Evolutionary conservation across 2,329 filamentous ascomycete species (phyloP).

Genomic region (Lecanicillium sp.): DNA sequence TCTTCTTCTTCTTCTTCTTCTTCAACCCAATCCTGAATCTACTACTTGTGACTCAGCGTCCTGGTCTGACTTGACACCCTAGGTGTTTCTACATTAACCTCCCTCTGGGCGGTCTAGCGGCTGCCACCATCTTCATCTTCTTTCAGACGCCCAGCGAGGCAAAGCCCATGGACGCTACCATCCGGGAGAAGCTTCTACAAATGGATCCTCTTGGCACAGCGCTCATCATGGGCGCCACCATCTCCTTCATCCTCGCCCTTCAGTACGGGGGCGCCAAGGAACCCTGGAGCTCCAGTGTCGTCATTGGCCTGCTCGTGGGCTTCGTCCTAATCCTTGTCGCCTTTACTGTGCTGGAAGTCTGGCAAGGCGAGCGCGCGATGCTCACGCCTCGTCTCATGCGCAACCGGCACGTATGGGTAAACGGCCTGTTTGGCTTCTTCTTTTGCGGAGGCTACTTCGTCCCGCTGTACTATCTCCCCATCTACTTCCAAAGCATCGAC

Average conservation of each 20-base stretch:
- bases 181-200: constrained; percentile 34
- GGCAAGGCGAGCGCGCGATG: constrained; percentile 34
- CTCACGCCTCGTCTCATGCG: constrained; percentile 28
- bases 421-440: constrained; percentile 30
- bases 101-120: constrained; percentile 20
- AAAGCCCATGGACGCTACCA: constrained; percentile 22
- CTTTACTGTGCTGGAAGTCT: constrained; percentile 29
- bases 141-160: constrained; percentile 29
- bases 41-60: too few species aligned
- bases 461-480: constrained; percentile 34
- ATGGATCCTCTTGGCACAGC: constrained; percentile 27
- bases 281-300: constrained; percentile 29
- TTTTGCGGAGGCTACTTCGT: constrained; percentile 31
- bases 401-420: constrained; percentile 25
- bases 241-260: constrained; percentile 41
- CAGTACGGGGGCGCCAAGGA: constrained; percentile 36
- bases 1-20: constrained; percentile 2
- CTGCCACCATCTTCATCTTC: constrained; percentile 21
- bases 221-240: constrained; percentile 26
- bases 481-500: constrained; percentile 33
- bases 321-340: constrained; percentile 23
- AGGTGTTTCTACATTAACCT: constrained; percentile 23
- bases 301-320: constrained; percentile 33
- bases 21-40: neutral
- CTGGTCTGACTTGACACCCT: too few species aligned